Base-by-base conservation (phyloP, 192 early-diverging fungal species). In the Phycomyces nitens region DNA sequence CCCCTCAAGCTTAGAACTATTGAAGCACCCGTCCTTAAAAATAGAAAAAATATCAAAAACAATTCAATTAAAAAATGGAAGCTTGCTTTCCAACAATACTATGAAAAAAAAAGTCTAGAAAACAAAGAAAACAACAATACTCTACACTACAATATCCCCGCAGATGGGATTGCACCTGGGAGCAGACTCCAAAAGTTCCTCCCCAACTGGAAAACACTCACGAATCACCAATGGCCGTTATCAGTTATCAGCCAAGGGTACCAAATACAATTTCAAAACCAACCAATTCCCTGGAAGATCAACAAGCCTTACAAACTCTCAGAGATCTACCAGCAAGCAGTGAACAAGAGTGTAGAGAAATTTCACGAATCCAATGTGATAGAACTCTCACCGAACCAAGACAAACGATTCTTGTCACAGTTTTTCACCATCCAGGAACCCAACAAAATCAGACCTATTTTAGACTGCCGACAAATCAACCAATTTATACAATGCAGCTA, bases 381-480 rank as follows among this genome's bases (percentile, higher is more conserved):
- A 1, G 58, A 59, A 26, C 12, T 11, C 16, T 56, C 55, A 27
- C 55, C 29, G 6, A 40, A 23, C 2, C n/a, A 38, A 39, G 14
- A 16, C 12, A 29, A 21, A 29, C 5, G 1, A 9, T 39, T 26
- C 20, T 6, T 59, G 0, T 59, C 41, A 24, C 41, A 59, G 3
- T 59, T 59, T 22, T 59, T 59, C 4, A 59, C 58, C 8, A 16
- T 59, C 14, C 58, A 59, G 10, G 58, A 47, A 15, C 0, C 41
- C 20, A 59, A 6, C 18, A 47, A 59, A 26, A 43, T 39, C 0
- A 50, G 62, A 24, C 62, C 51, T 12, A 63, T 55, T 14, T 40
- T 63, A 39, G 29, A 63, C 22, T 63, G 52, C 22, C 52, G 42
- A 26, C 20, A 38, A 53, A 16, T 63, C 1, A 63, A 63, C 29